These are phyloP conservation scores for Dysphania ambrosioides DNA, from an alignment of 148 eudicot species.

Conservation along the genomic window DNA sequence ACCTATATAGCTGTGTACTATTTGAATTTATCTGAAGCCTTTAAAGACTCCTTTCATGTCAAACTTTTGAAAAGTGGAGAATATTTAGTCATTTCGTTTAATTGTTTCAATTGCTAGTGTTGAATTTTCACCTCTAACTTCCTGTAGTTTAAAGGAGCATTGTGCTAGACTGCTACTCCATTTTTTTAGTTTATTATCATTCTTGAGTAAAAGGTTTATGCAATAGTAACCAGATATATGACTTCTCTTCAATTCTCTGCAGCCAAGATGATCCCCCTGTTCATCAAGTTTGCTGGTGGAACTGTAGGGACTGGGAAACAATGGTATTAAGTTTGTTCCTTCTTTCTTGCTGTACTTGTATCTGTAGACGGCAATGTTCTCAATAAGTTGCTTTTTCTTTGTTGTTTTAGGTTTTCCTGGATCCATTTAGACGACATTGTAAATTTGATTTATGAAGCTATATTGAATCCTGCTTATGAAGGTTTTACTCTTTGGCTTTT, in stretches of 20 bases:
- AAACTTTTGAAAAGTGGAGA: too few relatives aligned
- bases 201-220: background rate
- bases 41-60: background rate
- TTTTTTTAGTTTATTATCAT: too few relatives aligned
- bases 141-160: too few relatives aligned
- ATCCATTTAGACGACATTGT: constrained; percentile 96
- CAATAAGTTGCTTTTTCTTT: background rate
- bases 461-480: constrained; percentile 72
- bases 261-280: constrained; percentile 98
- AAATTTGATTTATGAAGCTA: constrained; percentile 79
- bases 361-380: background rate
- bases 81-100: too few relatives aligned
- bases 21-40: background rate
- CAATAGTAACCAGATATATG: background rate
- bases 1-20: background rate
- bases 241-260: constrained; percentile 27
- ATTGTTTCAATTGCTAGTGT: too few relatives aligned
- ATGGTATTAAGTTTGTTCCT: constrained; percentile 49
- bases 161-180: too few relatives aligned
- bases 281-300: constrained; percentile 99
- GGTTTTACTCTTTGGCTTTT: constrained; percentile 33
- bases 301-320: constrained; percentile 96
- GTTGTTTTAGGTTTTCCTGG: constrained; percentile 87
- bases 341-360: background rate
- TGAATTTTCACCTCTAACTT: too few relatives aligned